Conservation (phyloP, 208 protist genomes). For the Novymonas esmeraldas region DNA sequence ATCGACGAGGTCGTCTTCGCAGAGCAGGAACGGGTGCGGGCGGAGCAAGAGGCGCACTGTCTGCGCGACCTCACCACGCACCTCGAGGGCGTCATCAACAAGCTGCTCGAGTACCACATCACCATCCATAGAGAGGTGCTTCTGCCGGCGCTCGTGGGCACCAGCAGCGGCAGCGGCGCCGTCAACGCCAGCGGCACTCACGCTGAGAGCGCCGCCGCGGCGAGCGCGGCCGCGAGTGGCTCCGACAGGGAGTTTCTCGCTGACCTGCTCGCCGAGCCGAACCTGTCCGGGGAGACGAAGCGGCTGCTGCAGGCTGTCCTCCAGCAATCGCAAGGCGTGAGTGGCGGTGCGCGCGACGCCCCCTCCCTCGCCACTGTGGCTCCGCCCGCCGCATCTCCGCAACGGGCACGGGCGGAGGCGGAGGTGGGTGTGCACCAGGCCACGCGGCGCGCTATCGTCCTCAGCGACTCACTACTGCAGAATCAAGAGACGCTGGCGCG, state of each 20-base stretch:
- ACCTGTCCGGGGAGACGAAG: slow-evolving; percentile 39
- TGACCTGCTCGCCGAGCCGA: slow-evolving; percentile 25
- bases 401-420: neutral
- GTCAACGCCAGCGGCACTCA: too few species aligned
- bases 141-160: slow-evolving; percentile 29
- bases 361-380: neutral
- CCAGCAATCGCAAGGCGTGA: neutral
- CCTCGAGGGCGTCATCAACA: slow-evolving; percentile 45
- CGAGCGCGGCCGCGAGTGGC: too few species aligned
- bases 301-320: slow-evolving; percentile 33
- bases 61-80: slow-evolving; percentile 33
- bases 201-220: too few species aligned
- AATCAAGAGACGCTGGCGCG: slow-evolving; percentile 28
- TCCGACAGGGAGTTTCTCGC: slow-evolving; percentile 22
- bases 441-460: slow-evolving; percentile 22
- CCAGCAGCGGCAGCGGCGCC: neutral
- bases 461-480: slow-evolving; percentile 28
- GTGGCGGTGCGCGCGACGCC: neutral
- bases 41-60: slow-evolving; percentile 21
- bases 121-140: slow-evolving; percentile 57
- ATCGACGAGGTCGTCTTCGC: slow-evolving; percentile 80
- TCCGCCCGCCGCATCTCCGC: neutral
- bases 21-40: slow-evolving; percentile 46
- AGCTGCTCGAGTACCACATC: slow-evolving; percentile 56
- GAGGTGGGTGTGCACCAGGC: slow-evolving; percentile 1